Conservation (phyloP, 1,284 basidiomycete species). For the Meripilus lineatus region DNA sequence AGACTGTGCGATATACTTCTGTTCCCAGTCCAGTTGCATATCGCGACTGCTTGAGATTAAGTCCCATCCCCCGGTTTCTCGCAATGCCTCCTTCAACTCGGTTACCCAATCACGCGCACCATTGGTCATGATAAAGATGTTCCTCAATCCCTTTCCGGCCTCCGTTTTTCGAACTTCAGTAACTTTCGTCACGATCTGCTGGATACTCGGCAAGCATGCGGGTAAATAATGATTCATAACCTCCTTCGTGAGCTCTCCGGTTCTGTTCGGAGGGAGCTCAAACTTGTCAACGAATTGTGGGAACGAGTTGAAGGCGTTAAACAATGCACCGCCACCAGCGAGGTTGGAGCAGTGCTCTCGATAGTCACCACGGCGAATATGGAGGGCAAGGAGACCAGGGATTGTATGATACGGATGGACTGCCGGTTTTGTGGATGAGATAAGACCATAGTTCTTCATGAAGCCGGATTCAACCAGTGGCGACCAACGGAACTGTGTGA, state of each 20-base stretch:
- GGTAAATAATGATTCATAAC: slow-evolving; percentile 26
- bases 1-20: slow-evolving; percentile 33
- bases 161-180: slow-evolving; percentile 21
- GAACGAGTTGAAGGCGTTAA: neutral
- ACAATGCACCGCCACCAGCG: slow-evolving; percentile 27
- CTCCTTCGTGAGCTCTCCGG: slow-evolving; percentile 9
- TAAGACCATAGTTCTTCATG: slow-evolving; percentile 24
- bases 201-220: slow-evolving; percentile 39
- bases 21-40: slow-evolving; percentile 31
- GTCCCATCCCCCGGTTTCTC: slow-evolving; percentile 17
- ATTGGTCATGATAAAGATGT: slow-evolving; percentile 36
- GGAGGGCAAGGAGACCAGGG: slow-evolving; percentile 46
- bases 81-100: slow-evolving; percentile 23
- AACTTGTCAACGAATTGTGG: neutral
- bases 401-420: slow-evolving; percentile 19
- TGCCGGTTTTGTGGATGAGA: neutral
- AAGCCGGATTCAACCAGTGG: slow-evolving; percentile 32
- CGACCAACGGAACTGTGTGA: slow-evolving; percentile 36
- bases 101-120: slow-evolving; percentile 27
- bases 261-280: neutral
- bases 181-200: slow-evolving; percentile 36
- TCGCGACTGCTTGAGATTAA: slow-evolving; percentile 30
- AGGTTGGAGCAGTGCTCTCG: slow-evolving; percentile 44
- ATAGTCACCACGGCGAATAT: slow-evolving; percentile 60
- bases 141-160: slow-evolving; percentile 18